phyloP scores from a whole-genome alignment of 192 early-diverging fungal species.

The Hyaloraphidium curvatum region DNA sequence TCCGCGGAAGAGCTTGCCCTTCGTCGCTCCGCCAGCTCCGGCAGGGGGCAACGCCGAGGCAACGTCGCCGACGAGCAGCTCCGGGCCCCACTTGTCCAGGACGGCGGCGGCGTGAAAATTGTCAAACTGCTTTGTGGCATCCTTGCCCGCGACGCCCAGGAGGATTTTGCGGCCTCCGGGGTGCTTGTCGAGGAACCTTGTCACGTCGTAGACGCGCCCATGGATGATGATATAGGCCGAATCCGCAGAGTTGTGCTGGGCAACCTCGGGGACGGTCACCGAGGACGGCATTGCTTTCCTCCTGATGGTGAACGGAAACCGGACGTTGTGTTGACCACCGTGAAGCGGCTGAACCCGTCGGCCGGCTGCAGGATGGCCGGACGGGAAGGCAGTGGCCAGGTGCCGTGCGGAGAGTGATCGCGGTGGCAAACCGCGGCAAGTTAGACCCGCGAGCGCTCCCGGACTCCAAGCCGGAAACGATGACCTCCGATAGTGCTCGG shows the following conservation, averaged over 20 bases:
- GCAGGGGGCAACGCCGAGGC: background rate
- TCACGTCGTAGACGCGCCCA: conserved; percentile 15
- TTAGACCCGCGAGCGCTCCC: no score
- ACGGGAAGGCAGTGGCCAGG: no score
- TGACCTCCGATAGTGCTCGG: no score
- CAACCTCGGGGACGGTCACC: no score
- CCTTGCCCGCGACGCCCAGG: background rate
- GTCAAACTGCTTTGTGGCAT: background rate
- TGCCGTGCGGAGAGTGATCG: no score
- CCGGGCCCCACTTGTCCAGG: background rate
- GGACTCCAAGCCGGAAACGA: no score
- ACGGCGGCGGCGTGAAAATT: background rate
- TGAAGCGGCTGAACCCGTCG: no score
- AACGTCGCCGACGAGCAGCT: background rate
- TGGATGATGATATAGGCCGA: conserved; percentile 16
- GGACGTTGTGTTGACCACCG: no score
- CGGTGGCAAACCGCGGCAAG: no score
- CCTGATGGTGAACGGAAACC: no score
- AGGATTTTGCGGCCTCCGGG: conserved; percentile 20
- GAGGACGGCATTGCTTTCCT: no score
- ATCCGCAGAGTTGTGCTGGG: background rate
- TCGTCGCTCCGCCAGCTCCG: background rate
- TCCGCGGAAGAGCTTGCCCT: background rate
- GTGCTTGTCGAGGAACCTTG: conserved; percentile 15
- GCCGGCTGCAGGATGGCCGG: no score